Percentiles rank a stretch among this genome's conserved stretches.
Conservation (phyloP, 1,284 basidiomycete species). For the Trametes polyzona region DNA sequence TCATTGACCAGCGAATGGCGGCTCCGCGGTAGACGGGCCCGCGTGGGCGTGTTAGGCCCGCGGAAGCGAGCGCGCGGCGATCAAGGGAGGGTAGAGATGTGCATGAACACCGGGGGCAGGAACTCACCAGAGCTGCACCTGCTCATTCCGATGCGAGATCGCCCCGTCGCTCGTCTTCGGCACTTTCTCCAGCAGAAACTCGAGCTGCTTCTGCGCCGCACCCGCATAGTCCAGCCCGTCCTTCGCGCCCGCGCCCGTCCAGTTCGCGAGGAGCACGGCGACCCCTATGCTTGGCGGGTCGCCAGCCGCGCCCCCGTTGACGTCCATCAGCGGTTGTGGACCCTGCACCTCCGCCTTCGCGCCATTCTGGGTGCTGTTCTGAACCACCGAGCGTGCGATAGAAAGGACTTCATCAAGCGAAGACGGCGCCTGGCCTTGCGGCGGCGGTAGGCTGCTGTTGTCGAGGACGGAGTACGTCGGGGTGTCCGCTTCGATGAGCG, state of each 20-base stretch:
- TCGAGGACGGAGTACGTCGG: constrained; percentile 67
- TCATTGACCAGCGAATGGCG: neutral
- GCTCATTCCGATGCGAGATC: constrained; percentile 73
- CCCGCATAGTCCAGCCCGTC: constrained; percentile 59
- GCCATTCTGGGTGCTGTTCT: constrained; percentile 46
- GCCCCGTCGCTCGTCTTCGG: constrained; percentile 77
- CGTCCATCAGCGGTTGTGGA: constrained; percentile 55
- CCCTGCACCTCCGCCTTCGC: constrained; percentile 43
- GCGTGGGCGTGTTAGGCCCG: too few species aligned
- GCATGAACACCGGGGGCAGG: too few species aligned
- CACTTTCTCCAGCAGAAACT: constrained; percentile 68
- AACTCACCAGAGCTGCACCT: constrained; percentile 73
- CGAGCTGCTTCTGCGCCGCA: constrained; percentile 73
- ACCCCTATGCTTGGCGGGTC: constrained; percentile 87
- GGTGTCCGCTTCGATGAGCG: constrained; percentile 71
- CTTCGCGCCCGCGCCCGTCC: constrained; percentile 54
- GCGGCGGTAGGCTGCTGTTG: constrained; percentile 38
- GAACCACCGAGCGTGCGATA: constrained; percentile 61
- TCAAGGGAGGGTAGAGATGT: neutral
- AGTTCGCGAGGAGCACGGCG: constrained; percentile 79
- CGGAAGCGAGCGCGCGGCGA: too few species aligned
- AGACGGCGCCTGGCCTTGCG: constrained; percentile 43
- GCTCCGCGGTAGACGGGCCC: too few species aligned
- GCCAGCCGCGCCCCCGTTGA: constrained; percentile 61
- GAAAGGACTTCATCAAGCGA: constrained; percentile 56